Base-by-base conservation (phyloP, 495 filamentous ascomycete species). In the Letharia columbiana region DNA sequence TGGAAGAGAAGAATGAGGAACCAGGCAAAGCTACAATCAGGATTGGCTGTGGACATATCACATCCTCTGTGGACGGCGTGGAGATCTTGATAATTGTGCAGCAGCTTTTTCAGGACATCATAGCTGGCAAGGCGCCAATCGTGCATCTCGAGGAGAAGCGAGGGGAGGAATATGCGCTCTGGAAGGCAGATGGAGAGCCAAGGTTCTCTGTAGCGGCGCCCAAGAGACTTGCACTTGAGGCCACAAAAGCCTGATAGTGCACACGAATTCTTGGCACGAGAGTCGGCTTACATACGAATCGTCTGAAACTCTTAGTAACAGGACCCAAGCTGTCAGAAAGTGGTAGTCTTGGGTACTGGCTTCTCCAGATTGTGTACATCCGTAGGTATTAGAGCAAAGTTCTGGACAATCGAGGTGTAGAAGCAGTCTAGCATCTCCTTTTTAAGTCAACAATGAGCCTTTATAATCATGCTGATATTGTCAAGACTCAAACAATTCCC, bases 41-140 rank as follows among this genome's bases (percentile, higher is more conserved):
- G 63, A 63, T 74, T 60, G 70, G 66, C 20, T 75, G 72, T 45
- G 72, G 74, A 7, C 74, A 76, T 50, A 44, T 73, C 13, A 76
- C 74, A 28, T 70, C 71, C 23, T 64, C 67, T 54, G 73, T 63
- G 20, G 69, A 71, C 47, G 74, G 62, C 8, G 67, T 69, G 49
- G 49, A 68, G 10, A 76, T 73, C 63, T 60, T 76, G 31, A 31
- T 68, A 11, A 60, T 68, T n/a, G 71, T 74, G 18, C 45, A 62
- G 52, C 41, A 42, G 7, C 44, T 73, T 15, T 74, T 75, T 31
- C 28, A 63, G 49, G 59, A 57, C 31, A 72, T 75, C 18, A 63
- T 75, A 56, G 66, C 58, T 15, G 73, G 69, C 10, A 67, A 71
- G 23, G 66, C 71, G 15, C 70, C 70, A 4, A 65, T 74, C 10